Evolutionary conservation across 2,329 filamentous ascomycete species (phyloP), one percentile per base, ranked within the genome.

Genomic region (Botrytis aclada): DNA sequence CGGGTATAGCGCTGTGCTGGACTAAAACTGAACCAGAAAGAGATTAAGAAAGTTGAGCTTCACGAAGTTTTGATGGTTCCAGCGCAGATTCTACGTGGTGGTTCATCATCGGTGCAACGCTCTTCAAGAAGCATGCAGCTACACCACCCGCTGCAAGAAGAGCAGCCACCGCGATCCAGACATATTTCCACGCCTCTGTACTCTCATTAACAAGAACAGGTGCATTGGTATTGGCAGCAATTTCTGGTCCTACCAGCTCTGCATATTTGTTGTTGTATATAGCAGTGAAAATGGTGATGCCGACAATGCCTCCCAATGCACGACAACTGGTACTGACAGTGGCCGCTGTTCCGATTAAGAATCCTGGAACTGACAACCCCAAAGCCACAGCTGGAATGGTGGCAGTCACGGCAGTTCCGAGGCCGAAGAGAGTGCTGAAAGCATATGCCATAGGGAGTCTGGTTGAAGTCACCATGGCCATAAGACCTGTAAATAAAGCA

Each of bases 211-310:
- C 66, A 14, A 73, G 60, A 25, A 73, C 61, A 0, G 75, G 75
- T 7, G 72, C 75, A 56, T 56, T 5, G 4, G 47, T 32, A 60
- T 73, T 51, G 0, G 51, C 63, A 43, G 74, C 74, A 7, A 70
- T 66, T 43, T 72, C 74, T 20, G 74, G 32, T 45, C 74, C 74
- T n/a, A 76, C 75, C 9, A 71, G 72, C 0, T 70, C 65, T 3
- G 74, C 71, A 41, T 75, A 74, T 56, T 74, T 75, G 63, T 76
- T 76, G 47, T 74, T 63, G 45, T 75, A 76, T 54, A 76, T 74
- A 20, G 73, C 72, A 4, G 75, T 75, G 64, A 76, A 76, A 47
- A 75, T 70, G 6, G 75, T 75, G 34, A 76, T 76, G n/a, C 75
- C 75, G 47, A 76, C 70, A 37, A 74, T 75, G 9, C 75, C 75